phyloP scores from a whole-genome alignment of 129 eudicot genomes.

The Cynara cardunculus region DNA sequence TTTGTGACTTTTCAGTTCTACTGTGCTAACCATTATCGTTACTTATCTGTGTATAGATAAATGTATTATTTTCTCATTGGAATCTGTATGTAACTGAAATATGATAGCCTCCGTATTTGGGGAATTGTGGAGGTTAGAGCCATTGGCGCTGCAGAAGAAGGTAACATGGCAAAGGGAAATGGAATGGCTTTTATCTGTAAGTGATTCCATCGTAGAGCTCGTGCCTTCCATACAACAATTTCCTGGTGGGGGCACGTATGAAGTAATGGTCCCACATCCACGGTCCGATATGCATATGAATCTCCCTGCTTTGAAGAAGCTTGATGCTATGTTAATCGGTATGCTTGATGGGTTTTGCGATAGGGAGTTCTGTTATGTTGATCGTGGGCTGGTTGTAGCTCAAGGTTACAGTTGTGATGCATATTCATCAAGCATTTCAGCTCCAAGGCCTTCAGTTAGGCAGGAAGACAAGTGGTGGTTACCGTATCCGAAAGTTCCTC shows the following conservation, averaged over 20 bases:
- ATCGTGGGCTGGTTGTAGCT: slow-evolving; percentile 53
- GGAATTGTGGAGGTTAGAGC: slow-evolving; percentile 95
- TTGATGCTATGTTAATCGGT: slow-evolving; percentile 74
- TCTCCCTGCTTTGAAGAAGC: slow-evolving; percentile 88
- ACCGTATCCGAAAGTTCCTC: slow-evolving; percentile 88
- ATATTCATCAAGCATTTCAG: slow-evolving; percentile 32
- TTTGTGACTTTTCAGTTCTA: slow-evolving; percentile 13
- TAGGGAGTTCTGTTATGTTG: slow-evolving; percentile 80
- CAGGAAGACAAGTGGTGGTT: slow-evolving; percentile 99
- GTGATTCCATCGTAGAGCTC: slow-evolving; percentile 85
- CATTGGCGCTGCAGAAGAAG: slow-evolving; percentile 80
- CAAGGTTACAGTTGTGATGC: slow-evolving; percentile 51
- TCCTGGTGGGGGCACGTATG: slow-evolving; percentile 83
- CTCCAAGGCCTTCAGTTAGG: slow-evolving; percentile 77
- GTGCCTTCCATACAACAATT: slow-evolving; percentile 74
- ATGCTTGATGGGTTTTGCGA: slow-evolving; percentile 77
- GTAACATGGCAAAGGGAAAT: slow-evolving; percentile 92
- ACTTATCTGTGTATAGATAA: not conserved
- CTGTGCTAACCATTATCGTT: not conserved
- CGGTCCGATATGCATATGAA: slow-evolving; percentile 73
- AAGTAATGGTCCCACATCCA: slow-evolving; percentile 88
- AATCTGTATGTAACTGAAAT: slow-evolving; percentile 9
- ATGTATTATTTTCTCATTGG: not conserved
- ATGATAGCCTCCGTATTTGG: slow-evolving; percentile 81
- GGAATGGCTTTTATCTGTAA: slow-evolving; percentile 84